phyloP scores from a whole-genome alignment of 139 green algal genomes.

The Tetraselmis striata region DNA sequence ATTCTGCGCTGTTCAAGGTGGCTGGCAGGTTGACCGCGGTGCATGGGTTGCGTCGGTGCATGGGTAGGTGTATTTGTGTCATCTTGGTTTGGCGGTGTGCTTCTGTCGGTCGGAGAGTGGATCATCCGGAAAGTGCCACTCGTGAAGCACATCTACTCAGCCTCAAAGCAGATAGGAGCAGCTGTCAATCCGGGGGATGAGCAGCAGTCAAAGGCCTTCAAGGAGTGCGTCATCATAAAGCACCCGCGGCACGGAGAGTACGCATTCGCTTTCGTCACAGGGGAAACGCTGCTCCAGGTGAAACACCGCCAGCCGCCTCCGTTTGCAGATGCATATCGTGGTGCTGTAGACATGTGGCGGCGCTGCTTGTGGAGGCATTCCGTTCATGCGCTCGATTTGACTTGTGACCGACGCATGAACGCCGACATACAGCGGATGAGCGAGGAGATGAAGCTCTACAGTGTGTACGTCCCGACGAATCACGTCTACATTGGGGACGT shows the following conservation, averaged over 20 bases:
- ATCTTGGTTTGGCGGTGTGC: slow-evolving; percentile 76
- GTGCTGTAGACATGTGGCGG: too few species aligned
- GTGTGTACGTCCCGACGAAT: slow-evolving; percentile 90
- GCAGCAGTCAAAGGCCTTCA: slow-evolving; percentile 61
- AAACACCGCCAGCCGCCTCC: too few species aligned
- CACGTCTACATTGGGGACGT: slow-evolving; percentile 88
- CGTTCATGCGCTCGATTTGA: background rate
- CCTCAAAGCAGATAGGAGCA: slow-evolving; percentile 77
- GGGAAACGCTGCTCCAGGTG: slow-evolving; percentile 68
- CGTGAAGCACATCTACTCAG: slow-evolving; percentile 91
- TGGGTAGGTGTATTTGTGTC: slow-evolving; percentile 49
- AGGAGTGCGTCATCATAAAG: slow-evolving; percentile 85
- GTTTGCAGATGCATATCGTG: too few species aligned
- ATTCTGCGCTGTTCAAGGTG: slow-evolving; percentile 3
- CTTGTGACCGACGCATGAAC: background rate
- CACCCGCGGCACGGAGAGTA: slow-evolving; percentile 83
- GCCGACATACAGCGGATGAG: background rate
- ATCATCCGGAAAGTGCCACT: slow-evolving; percentile 87
- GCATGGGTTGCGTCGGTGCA: too few species aligned
- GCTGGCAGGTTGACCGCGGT: too few species aligned
- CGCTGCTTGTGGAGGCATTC: background rate
- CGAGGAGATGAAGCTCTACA: slow-evolving; percentile 53
- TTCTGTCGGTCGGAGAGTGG: slow-evolving; percentile 81
- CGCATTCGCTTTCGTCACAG: slow-evolving; percentile 91
- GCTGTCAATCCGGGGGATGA: slow-evolving; percentile 69